phyloP scores from a whole-genome alignment of 164 flowering plant species.

The Liquidambar formosana region DNA sequence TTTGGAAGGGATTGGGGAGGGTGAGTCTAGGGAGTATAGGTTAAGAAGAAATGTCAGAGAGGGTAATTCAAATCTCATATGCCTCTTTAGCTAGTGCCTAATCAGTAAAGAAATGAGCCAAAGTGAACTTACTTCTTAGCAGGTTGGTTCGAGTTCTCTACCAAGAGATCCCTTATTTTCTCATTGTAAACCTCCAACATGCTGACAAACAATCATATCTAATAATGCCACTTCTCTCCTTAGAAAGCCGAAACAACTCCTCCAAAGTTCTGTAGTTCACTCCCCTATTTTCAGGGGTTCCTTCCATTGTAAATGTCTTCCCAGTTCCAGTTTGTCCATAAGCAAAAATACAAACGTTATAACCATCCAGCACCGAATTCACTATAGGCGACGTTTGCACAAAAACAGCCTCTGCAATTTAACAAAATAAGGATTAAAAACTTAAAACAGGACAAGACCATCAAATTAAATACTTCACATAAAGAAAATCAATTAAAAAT shows the following conservation, averaged over 20 bases:
- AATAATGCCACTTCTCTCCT: constrained; percentile 46
- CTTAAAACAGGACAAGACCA: neutral
- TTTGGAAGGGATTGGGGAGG: too few species aligned
- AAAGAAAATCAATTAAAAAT: neutral
- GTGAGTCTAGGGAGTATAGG: too few species aligned
- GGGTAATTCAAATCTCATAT: too few species aligned
- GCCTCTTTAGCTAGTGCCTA: too few species aligned
- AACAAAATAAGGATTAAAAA: constrained; percentile 1
- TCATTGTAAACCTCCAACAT: constrained; percentile 94
- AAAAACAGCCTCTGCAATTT: constrained; percentile 72
- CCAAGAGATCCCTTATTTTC: constrained; percentile 77
- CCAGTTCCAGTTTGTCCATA: constrained; percentile 98
- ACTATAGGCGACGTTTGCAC: constrained; percentile 70
- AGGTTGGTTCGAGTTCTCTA: constrained; percentile 55
- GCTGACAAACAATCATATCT: constrained; percentile 74
- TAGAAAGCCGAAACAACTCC: constrained; percentile 62
- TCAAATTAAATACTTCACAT: neutral
- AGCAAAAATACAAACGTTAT: constrained; percentile 89
- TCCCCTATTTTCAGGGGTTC: constrained; percentile 76
- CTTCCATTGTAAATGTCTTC: constrained; percentile 94
- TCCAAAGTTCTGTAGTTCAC: constrained; percentile 83
- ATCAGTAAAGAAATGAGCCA: neutral
- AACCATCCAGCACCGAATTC: constrained; percentile 84
- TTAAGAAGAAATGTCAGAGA: too few species aligned
- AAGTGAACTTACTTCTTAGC: constrained; percentile 59